Evolutionary conservation across 139 green algal species (phyloP), one percentile per base, ranked within the genome.

Genomic region (Chlorella sp.): DNA sequence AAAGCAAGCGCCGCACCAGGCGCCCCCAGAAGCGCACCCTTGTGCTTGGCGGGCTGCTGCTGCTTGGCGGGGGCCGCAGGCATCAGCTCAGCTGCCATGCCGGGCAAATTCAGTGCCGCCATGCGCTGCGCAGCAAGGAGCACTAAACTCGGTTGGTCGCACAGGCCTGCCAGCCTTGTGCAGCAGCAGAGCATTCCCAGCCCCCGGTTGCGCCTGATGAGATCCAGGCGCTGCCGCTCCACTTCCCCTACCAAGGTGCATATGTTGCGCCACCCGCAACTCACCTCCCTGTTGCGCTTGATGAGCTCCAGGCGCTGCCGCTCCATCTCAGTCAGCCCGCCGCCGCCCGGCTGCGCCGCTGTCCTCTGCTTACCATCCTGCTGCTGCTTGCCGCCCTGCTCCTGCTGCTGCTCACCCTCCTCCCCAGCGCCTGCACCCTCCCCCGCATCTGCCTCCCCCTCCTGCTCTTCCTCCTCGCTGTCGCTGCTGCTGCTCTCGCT

Each of bases 181-280:
- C n/a, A n/a, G n/a, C n/a, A n/a, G n/a, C n/a, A n/a, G n/a, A n/a
- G n/a, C n/a, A n/a, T n/a, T n/a, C n/a, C n/a, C 60, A 69, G 5
- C 28, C 88, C 88, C 13, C 72, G 60, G 86, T 93, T 93, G n/a
- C 82, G 60, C 19, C 41, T 36, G 43, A 93, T 92, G 19, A 85
- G 89, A 44, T 89, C 86, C 26, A 58, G 41, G 6, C 90, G 80
- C 74, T 85, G 73, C 48, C 44, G 70, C 86, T 93, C 90, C 38
- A 90, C 87, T 4, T 83, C 75, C n/a, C n/a, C n/a, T n/a, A n/a
- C n/a, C n/a, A n/a, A n/a, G n/a, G n/a, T n/a, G n/a, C n/a, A n/a
- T n/a, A n/a, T n/a, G n/a, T n/a, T n/a, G n/a, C n/a, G n/a, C n/a
- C n/a, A n/a, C n/a, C n/a, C n/a, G n/a, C 46, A 8, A 14, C 58